A percentile compares a stretch with the other conserved stretches of the same genome.
phyloP scores from a whole-genome alignment of 805 yeast species.

The Hanseniaspora guilliermondii region DNA sequence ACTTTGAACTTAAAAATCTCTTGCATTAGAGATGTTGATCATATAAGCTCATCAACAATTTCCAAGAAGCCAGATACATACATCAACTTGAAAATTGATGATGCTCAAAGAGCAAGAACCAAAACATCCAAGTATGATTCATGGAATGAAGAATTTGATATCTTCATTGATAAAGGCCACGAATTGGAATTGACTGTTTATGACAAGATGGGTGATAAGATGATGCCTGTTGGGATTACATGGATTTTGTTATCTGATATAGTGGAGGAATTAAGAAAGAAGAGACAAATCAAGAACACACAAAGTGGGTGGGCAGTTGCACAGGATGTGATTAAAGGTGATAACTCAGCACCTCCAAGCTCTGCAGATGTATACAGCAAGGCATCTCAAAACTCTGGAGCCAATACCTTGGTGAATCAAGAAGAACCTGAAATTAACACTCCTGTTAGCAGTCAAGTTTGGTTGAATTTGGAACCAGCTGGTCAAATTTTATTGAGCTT shows the following conservation, averaged over 20 bases:
- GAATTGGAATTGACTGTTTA: slow-evolving; percentile 82
- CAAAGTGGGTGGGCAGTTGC: slow-evolving; percentile 85
- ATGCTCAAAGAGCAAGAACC: slow-evolving; percentile 67
- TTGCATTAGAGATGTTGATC: slow-evolving; percentile 81
- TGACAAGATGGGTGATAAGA: slow-evolving; percentile 55
- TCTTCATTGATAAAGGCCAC: slow-evolving; percentile 79
- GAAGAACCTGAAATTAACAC: background rate
- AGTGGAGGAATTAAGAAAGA: slow-evolving; percentile 87
- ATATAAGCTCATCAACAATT: slow-evolving; percentile 71
- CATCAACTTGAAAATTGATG: slow-evolving; percentile 75
- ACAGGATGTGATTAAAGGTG: slow-evolving; percentile 32
- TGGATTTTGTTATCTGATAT: slow-evolving; percentile 88
- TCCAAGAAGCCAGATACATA: slow-evolving; percentile 68
- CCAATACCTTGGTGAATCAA: background rate
- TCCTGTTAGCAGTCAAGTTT: slow-evolving; percentile 38
- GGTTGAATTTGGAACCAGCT: slow-evolving; percentile 89
- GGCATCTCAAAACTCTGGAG: slow-evolving; percentile 17
- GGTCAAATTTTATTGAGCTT: slow-evolving; percentile 75
- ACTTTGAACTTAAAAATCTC: slow-evolving; percentile 57
- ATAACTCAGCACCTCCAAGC: slow-evolving; percentile 8
- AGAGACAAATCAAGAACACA: slow-evolving; percentile 60
- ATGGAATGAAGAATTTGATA: slow-evolving; percentile 69
- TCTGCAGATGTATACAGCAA: slow-evolving; percentile 11
- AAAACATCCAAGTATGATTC: slow-evolving; percentile 62
- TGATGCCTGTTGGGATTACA: slow-evolving; percentile 78